A percentile compares a stretch with the other conserved stretches of the same genome.
Evolutionary conservation across 2,329 filamentous ascomycete species (phyloP).

Genomic region (Claviceps sp.): DNA sequence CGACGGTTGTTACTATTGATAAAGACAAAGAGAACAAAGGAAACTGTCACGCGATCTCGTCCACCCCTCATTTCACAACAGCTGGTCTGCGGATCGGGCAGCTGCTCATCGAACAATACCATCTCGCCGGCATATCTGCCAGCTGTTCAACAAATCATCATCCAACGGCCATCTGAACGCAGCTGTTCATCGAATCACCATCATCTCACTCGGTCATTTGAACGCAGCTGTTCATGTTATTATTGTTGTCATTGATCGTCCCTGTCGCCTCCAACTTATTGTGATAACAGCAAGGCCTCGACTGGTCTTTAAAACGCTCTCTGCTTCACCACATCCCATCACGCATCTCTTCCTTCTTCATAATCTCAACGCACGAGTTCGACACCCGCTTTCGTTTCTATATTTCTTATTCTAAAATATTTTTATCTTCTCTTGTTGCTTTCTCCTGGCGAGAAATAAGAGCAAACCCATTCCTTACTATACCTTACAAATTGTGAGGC

Average conservation of each 20-base stretch:
- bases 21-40: neutral
- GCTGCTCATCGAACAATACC: neutral
- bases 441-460: constrained; percentile 4
- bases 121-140: neutral
- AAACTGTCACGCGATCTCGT: too few relatives aligned
- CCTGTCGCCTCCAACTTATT: neutral
- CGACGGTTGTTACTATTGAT: neutral
- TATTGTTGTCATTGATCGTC: neutral
- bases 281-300: neutral
- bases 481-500: neutral
- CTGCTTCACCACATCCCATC: neutral
- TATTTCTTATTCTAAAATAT: neutral
- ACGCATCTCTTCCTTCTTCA: neutral
- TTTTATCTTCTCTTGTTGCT: neutral
- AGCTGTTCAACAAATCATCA: neutral
- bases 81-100: constrained; percentile 6
- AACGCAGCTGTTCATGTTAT: constrained; percentile 1
- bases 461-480: neutral
- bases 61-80: neutral
- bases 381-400: neutral
- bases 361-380: neutral
- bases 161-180: neutral
- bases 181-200: neutral
- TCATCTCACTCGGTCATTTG: neutral
- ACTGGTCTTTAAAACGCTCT: neutral